Conservation (phyloP, 2,329 filamentous ascomycete genomes). For the Stachybotrys echinatus region DNA sequence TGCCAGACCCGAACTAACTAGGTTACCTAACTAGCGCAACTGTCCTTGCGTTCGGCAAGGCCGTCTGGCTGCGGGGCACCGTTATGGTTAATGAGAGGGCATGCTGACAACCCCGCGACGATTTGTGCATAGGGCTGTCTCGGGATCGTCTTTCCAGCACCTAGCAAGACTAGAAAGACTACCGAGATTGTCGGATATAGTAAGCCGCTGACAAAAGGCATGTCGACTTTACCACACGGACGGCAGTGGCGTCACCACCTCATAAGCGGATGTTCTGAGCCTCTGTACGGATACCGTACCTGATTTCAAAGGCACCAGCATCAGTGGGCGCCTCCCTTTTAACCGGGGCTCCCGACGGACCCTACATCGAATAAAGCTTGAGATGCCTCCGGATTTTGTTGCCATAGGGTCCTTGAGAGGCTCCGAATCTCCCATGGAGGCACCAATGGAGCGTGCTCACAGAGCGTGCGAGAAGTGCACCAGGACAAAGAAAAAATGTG, state of each 20-base stretch:
- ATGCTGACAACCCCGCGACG: not conserved
- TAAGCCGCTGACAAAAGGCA: not conserved
- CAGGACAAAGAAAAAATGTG: conserved; percentile 31
- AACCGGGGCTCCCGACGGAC: not conserved
- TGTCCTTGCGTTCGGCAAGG: too few relatives aligned
- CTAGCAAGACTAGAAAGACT: not conserved
- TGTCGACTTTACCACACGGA: not conserved
- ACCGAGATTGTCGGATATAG: not conserved
- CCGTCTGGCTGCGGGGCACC: not conserved
- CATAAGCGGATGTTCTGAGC: not conserved
- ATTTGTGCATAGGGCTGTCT: not conserved
- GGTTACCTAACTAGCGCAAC: too few relatives aligned
- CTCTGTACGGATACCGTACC: too few relatives aligned
- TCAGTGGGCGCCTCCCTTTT: not conserved
- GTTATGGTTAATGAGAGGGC: not conserved
- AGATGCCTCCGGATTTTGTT: not conserved
- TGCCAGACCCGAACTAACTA: not conserved
- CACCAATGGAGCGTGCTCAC: conserved; percentile 22
- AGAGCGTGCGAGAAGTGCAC: conserved; percentile 32
- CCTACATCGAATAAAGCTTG: not conserved
- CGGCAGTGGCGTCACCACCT: not conserved
- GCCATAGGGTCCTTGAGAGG: conserved; percentile 13
- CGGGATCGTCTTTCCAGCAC: not conserved
- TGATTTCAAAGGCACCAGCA: not conserved
- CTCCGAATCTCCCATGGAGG: conserved; percentile 23